Conservation (phyloP, 2,329 filamentous ascomycete genomes). For the Neonectria punicea region DNA sequence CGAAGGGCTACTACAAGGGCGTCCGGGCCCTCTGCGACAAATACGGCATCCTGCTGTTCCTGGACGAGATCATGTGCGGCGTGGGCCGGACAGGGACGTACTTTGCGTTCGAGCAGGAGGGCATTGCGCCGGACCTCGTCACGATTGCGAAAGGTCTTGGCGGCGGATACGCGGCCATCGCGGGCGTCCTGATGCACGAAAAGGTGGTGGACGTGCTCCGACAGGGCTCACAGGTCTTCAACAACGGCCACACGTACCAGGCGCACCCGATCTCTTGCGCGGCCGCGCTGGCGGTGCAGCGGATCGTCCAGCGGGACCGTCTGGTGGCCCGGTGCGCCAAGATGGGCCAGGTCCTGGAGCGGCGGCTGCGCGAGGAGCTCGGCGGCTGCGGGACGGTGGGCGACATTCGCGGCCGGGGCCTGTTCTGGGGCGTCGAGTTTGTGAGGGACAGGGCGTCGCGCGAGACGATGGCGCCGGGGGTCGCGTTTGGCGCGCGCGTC, state of each 20-base stretch:
- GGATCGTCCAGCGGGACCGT: constrained; percentile 48
- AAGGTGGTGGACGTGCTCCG: constrained; percentile 25
- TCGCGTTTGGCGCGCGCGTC: constrained; percentile 43
- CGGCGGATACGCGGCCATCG: constrained; percentile 66
- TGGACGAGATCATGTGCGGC: constrained; percentile 73
- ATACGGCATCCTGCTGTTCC: constrained; percentile 61
- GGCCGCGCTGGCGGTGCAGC: constrained; percentile 53
- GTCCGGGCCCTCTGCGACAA: constrained; percentile 61
- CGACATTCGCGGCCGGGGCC: constrained; percentile 31
- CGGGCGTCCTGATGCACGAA: constrained; percentile 63
- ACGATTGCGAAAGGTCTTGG: constrained; percentile 69
- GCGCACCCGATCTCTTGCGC: constrained; percentile 52
- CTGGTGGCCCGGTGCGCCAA: constrained; percentile 40
- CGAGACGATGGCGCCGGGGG: constrained; percentile 46
- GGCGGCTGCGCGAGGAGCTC: constrained; percentile 6
- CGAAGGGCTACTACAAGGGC: constrained; percentile 61
- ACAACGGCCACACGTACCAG: constrained; percentile 67
- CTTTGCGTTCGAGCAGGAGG: constrained; percentile 65
- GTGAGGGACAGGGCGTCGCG: constrained; percentile 50
- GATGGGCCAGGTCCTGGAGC: constrained; percentile 19
- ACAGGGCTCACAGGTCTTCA: constrained; percentile 50
- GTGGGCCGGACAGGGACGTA: constrained; percentile 68
- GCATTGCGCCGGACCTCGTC: constrained; percentile 62
- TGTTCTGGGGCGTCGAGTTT: constrained; percentile 62
- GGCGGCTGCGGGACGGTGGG: constrained; percentile 10